A percentile compares a stretch with the other conserved stretches of the same genome.
These are phyloP conservation scores for Raffaelea albimanens DNA, from an alignment of 2,329 filamentous ascomycete species.

Conservation along the genomic window DNA sequence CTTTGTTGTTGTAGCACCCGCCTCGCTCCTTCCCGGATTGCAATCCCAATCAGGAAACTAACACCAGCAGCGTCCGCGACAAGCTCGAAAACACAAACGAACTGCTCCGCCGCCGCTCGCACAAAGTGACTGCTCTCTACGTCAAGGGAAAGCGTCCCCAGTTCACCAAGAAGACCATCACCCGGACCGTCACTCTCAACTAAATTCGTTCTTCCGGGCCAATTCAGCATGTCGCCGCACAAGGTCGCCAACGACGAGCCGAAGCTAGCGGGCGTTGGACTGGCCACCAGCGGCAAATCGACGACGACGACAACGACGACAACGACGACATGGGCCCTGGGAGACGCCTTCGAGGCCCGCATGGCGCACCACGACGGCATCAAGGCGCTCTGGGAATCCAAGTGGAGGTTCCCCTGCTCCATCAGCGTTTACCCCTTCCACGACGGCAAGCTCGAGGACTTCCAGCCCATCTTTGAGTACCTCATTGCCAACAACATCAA, in stretches of 20 bases:
- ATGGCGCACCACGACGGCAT: conserved; percentile 53
- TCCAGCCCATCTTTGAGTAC: conserved; percentile 57
- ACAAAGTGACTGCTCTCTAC: conserved; percentile 13
- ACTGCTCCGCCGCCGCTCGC: conserved; percentile 17
- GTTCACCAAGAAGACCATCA: conserved; percentile 23
- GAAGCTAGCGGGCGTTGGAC: too few species aligned
- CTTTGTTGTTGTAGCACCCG: too few species aligned
- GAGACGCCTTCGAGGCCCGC: conserved; percentile 29
- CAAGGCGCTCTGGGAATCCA: conserved; percentile 61
- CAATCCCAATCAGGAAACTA: not conserved
- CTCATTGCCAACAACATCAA: conserved; percentile 53
- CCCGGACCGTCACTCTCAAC: conserved; percentile 17
- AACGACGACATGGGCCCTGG: conserved; percentile 31
- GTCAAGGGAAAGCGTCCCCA: conserved; percentile 13
- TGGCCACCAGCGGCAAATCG: not conserved
- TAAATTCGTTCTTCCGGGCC: not conserved
- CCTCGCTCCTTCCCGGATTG: too few species aligned
- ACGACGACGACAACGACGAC: not conserved
- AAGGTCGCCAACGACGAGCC: conserved; percentile 6
- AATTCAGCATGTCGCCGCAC: conserved; percentile 21
- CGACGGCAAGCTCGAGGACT: conserved; percentile 59
- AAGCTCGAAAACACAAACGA: conserved; percentile 6
- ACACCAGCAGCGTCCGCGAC: conserved; percentile 10
- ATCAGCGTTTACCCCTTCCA: conserved; percentile 67
- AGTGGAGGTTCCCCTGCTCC: conserved; percentile 59